A percentile compares a stretch with the other conserved stretches of the same genome.
These are phyloP conservation scores for Arthrobotrys iridis DNA, from an alignment of 2,329 filamentous ascomycete species.

Conservation along the genomic window DNA sequence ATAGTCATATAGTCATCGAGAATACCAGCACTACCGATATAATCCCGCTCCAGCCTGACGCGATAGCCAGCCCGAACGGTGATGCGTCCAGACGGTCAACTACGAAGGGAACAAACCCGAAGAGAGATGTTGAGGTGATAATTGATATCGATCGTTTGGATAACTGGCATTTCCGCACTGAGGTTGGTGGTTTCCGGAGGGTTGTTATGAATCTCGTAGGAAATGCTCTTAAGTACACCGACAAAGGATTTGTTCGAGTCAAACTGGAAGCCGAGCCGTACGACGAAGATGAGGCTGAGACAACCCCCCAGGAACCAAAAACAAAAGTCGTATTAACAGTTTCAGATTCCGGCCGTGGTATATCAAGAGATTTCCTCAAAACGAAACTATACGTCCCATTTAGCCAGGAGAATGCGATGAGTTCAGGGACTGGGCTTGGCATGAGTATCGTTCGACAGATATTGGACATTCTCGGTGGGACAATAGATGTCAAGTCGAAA, in stretches of 20 bases:
- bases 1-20: conserved; percentile 39
- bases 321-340: conserved; percentile 65
- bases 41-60: conserved; percentile 29
- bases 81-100: conserved; percentile 12
- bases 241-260: conserved; percentile 66
- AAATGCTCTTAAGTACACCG: conserved; percentile 72
- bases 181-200: conserved; percentile 67
- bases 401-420: conserved; percentile 71
- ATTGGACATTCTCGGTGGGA: conserved; percentile 70
- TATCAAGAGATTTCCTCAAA: conserved; percentile 71
- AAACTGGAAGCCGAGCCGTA: conserved; percentile 59
- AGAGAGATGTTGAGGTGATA: conserved; percentile 64
- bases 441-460: conserved; percentile 73
- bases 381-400: conserved; percentile 73
- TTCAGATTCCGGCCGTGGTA: conserved; percentile 73
- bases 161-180: conserved; percentile 68
- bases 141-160: conserved; percentile 66
- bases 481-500: conserved; percentile 69
- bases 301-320: conserved; percentile 34
- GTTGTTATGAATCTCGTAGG: conserved; percentile 73
- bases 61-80: conserved; percentile 1
- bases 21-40: conserved; percentile 55
- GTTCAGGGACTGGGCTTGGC: conserved; percentile 72
- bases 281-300: conserved; percentile 20
- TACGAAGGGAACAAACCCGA: conserved; percentile 53